Percentiles rank a stretch among this genome's conserved stretches.
These are phyloP conservation scores for Falciphora oryzae DNA, from an alignment of 2,329 filamentous ascomycete genomes.

Conservation along the genomic window DNA sequence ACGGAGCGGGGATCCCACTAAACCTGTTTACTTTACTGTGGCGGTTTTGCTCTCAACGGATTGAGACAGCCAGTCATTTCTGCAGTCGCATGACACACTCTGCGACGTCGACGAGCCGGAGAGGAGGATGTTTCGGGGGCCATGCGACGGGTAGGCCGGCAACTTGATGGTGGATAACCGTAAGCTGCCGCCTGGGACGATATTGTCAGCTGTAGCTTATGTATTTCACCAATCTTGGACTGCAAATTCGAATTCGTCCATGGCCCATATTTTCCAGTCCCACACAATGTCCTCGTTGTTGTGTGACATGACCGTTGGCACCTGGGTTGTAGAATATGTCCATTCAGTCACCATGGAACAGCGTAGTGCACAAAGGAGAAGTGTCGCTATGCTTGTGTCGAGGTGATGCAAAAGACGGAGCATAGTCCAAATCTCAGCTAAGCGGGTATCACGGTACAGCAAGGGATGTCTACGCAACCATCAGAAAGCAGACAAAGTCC, in stretches of 20 bases:
- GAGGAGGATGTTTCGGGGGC: background rate
- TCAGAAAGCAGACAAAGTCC: background rate
- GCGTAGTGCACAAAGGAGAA: background rate
- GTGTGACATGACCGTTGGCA: background rate
- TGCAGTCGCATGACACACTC: background rate
- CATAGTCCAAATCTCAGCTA: too few species aligned
- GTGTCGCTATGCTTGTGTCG: background rate
- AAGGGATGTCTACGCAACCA: background rate
- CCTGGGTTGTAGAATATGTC: too few species aligned
- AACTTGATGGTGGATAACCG: background rate
- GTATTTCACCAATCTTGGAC: background rate
- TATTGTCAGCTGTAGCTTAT: background rate
- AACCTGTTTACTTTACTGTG: background rate
- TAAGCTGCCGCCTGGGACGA: background rate
- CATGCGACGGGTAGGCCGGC: background rate
- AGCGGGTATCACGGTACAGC: background rate
- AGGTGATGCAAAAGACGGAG: too few species aligned
- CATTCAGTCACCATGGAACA: background rate
- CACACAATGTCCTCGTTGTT: background rate
- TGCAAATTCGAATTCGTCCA: background rate
- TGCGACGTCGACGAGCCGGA: background rate
- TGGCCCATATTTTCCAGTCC: background rate
- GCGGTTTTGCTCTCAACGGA: background rate
- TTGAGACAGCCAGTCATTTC: background rate
- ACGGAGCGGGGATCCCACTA: too few species aligned